Conservation (phyloP, 176 grass and related monocot species). For the Bothriochloa decipiens region DNA sequence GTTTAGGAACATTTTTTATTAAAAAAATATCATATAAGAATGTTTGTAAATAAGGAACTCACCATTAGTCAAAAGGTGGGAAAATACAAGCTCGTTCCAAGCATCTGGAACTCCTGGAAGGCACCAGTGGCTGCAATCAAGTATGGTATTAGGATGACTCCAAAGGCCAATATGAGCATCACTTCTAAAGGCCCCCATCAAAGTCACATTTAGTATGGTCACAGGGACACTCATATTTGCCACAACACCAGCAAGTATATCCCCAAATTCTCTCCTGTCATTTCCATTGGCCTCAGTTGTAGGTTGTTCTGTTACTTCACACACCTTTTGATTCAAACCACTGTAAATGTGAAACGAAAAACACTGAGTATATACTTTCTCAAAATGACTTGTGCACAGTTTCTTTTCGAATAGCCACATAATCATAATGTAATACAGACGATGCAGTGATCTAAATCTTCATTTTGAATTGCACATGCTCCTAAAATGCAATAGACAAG, state of each 20-base stretch:
- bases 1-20: background rate
- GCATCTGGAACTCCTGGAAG: constrained; percentile 89
- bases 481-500: background rate
- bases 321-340: constrained; percentile 77
- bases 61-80: constrained; percentile 75
- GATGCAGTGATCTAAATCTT: background rate
- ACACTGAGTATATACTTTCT: background rate
- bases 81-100: constrained; percentile 95
- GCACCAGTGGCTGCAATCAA: constrained; percentile 98
- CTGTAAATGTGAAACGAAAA: constrained; percentile 42
- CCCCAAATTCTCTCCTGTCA: constrained; percentile 77
- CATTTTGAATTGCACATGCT: constrained; percentile 3
- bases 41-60: constrained; percentile 34
- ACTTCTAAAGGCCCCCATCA: constrained; percentile 87
- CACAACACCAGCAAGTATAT: constrained; percentile 70
- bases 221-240: constrained; percentile 63
- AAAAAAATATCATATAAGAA: background rate
- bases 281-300: constrained; percentile 65
- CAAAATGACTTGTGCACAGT: background rate
- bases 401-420: background rate
- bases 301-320: constrained; percentile 75
- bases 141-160: constrained; percentile 84
- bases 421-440: background rate
- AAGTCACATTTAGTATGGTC: constrained; percentile 83
- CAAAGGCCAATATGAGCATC: constrained; percentile 92